Evolutionary conservation across 2,329 filamentous ascomycete genomes (phyloP).

Genomic region (Verticillium zaregamsianum): DNA sequence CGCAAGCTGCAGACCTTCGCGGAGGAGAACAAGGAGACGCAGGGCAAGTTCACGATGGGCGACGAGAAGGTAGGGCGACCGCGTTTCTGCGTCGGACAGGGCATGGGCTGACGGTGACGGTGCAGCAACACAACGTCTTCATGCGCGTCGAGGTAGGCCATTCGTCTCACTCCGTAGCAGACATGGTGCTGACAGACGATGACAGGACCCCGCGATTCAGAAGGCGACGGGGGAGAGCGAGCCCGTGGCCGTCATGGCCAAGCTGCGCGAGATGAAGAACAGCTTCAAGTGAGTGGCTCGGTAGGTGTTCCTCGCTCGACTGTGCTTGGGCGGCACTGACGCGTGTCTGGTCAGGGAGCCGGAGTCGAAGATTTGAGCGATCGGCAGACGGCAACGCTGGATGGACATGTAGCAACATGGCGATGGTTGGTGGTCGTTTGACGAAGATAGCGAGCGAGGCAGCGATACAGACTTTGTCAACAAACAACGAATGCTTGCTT

Average conservation of each 20-base stretch:
- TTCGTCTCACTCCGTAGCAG: too few relatives aligned
- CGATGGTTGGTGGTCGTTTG: background rate
- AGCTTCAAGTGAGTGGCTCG: conserved; percentile 56
- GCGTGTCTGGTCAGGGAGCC: conserved; percentile 18
- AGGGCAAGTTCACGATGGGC: conserved; percentile 93
- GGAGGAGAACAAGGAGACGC: conserved; percentile 77
- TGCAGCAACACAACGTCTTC: conserved; percentile 87
- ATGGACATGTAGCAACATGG: background rate
- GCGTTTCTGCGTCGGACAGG: background rate
- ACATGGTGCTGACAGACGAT: conserved; percentile 7
- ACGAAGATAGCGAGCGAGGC: background rate
- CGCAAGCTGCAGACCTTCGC: conserved; percentile 75
- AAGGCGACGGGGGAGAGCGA: conserved; percentile 78
- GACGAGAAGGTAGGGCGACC: conserved; percentile 75
- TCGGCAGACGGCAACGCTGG: background rate
- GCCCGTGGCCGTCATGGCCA: conserved; percentile 78
- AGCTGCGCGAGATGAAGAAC: conserved; percentile 89
- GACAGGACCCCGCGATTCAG: conserved; percentile 75
- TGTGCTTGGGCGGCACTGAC: background rate
- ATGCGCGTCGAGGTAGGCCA: conserved; percentile 75
- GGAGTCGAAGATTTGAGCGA: conserved; percentile 26
- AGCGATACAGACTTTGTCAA: background rate
- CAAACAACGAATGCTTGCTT: background rate
- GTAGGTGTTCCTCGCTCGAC: background rate
- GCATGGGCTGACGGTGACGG: conserved; percentile 4